These are phyloP conservation scores for Myxozyma geophila DNA, from an alignment of 805 yeast species.

Conservation along the genomic window DNA sequence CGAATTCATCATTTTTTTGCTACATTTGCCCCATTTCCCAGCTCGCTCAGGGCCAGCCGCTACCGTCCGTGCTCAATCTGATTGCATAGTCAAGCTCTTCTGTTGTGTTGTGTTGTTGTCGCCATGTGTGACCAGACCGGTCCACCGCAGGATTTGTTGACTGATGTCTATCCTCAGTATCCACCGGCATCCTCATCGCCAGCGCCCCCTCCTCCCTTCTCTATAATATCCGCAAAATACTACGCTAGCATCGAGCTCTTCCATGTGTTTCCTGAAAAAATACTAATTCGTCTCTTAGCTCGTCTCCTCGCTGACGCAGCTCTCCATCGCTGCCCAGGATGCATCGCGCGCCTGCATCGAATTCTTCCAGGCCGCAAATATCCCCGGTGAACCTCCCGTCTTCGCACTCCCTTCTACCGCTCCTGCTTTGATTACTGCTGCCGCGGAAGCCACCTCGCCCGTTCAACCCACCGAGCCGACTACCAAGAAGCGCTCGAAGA, in stretches of 20 bases:
- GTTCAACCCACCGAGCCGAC: slow-evolving; percentile 25
- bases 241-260: not conserved
- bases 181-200: too few species aligned
- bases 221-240: not conserved
- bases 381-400: slow-evolving; percentile 44
- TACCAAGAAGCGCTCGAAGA: slow-evolving; percentile 8
- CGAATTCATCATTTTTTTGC: too few species aligned
- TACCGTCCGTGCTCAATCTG: too few species aligned
- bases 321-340: slow-evolving; percentile 33
- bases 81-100: too few species aligned
- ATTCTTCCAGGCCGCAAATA: slow-evolving; percentile 26
- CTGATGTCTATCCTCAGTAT: too few species aligned
- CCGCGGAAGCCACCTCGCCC: slow-evolving; percentile 37
- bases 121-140: too few species aligned
- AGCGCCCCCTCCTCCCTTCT: too few species aligned
- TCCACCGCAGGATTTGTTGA: too few species aligned
- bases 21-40: too few species aligned
- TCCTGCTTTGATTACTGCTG: slow-evolving; percentile 29
- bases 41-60: too few species aligned
- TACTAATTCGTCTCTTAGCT: slow-evolving; percentile 22
- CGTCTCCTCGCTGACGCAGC: slow-evolving; percentile 35
- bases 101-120: too few species aligned
- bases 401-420: slow-evolving; percentile 36
- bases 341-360: slow-evolving; percentile 34
- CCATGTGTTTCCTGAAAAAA: not conserved